Conservation (phyloP, 176 grass and related monocot species). For the Elymus sibiricus region DNA sequence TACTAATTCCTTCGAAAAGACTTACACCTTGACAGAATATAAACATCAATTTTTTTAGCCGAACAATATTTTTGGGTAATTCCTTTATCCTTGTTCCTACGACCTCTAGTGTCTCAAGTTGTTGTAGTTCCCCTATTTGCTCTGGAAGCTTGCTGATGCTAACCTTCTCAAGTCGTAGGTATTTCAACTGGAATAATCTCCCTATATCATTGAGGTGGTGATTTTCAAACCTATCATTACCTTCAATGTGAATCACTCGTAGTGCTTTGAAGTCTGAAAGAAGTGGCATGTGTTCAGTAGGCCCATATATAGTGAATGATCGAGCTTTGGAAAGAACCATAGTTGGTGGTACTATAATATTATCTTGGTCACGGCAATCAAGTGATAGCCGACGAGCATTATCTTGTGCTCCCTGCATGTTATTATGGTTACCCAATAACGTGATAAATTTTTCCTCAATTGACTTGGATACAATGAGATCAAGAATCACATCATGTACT, state of each 20-base stretch:
- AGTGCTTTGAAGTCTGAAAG: not conserved
- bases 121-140: not conserved
- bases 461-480: not conserved
- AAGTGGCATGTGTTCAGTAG: not conserved
- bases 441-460: not conserved
- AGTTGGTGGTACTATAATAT: not conserved
- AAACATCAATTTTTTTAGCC: not conserved
- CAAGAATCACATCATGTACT: not conserved
- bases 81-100: not conserved
- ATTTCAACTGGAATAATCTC: conserved; percentile 8
- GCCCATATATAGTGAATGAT: not conserved
- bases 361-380: not conserved
- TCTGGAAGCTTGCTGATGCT: not conserved
- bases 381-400: not conserved
- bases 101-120: conserved; percentile 10
- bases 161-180: not conserved
- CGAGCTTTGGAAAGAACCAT: not conserved
- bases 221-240: not conserved
- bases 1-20: not conserved
- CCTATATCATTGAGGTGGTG: not conserved
- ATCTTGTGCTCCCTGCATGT: not conserved
- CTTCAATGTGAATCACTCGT: not conserved
- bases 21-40: not conserved
- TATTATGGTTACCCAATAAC: not conserved
- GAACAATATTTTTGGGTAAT: not conserved